phyloP scores from a whole-genome alignment of 1,284 basidiomycete genomes.

The Leccinum solheimii region DNA sequence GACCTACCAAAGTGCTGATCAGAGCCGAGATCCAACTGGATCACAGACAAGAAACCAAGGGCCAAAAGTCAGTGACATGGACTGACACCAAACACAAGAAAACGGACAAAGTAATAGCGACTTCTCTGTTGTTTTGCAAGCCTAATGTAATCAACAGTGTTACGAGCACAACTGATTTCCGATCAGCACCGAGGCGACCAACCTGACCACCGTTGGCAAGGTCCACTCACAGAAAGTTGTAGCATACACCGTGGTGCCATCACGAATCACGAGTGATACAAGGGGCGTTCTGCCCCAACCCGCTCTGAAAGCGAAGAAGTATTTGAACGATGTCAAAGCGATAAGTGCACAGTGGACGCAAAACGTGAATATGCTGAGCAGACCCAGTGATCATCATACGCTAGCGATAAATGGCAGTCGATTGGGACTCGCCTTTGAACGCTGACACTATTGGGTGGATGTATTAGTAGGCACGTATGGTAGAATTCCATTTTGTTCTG shows the following conservation, averaged over 20 bases:
- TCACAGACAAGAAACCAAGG: neutral
- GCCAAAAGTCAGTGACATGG: conserved; percentile 8
- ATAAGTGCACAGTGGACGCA: conserved; percentile 23
- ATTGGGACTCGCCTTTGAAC: conserved; percentile 13
- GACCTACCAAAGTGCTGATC: conserved; percentile 19
- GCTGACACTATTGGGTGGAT: neutral
- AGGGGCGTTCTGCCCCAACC: conserved; percentile 22
- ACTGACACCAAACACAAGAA: neutral
- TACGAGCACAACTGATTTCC: conserved; percentile 11
- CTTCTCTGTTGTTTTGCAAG: conserved; percentile 11
- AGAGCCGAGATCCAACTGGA: conserved; percentile 22
- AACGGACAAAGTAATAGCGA: conserved; percentile 22
- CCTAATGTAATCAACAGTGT: conserved; percentile 6
- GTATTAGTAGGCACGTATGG: conserved; percentile 16
- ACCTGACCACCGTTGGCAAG: neutral
- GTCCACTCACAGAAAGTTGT: conserved; percentile 10
- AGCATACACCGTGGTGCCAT: conserved; percentile 16
- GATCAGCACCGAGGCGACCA: conserved; percentile 1
- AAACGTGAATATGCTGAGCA: conserved; percentile 17
- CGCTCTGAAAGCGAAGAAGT: conserved; percentile 8
- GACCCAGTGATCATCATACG: neutral
- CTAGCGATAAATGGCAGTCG: neutral
- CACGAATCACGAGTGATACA: conserved; percentile 24
- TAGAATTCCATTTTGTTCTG: neutral
- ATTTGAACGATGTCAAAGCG: conserved; percentile 22